These are phyloP conservation scores for Colletotrichum sp. DNA, from an alignment of 2,329 filamentous ascomycete genomes.

Conservation along the genomic window DNA sequence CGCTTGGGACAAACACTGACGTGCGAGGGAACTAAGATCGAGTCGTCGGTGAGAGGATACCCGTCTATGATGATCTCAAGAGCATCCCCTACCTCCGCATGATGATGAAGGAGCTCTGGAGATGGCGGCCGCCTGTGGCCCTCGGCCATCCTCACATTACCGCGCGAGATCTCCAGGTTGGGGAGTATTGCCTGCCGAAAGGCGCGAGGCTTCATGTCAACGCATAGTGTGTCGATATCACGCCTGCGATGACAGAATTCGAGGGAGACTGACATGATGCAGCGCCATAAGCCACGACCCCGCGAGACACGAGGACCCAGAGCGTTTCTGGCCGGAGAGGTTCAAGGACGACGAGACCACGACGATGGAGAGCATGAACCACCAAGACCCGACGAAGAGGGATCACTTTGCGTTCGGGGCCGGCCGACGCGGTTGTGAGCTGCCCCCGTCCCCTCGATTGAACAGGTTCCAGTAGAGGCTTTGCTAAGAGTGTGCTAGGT, in stretches of 20 bases:
- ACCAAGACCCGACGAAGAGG: constrained; percentile 26
- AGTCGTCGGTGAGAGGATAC: background rate
- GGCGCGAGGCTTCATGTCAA: background rate
- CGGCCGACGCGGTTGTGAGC: constrained; percentile 25
- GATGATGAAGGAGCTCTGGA: constrained; percentile 3
- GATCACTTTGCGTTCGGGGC: constrained; percentile 35
- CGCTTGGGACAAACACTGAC: background rate
- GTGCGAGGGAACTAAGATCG: background rate
- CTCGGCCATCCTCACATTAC: background rate
- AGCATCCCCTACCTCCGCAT: background rate
- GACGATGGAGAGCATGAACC: background rate
- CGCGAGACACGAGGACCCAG: background rate
- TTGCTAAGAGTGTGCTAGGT: background rate
- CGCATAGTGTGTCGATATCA: background rate
- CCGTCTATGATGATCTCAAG: background rate
- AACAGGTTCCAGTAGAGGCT: accelerated
- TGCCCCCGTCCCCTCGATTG: background rate
- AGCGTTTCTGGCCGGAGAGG: background rate
- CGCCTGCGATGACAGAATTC: accelerated
- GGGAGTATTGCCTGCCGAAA: background rate
- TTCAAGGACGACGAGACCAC: background rate
- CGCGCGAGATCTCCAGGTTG: background rate
- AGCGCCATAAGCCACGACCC: background rate
- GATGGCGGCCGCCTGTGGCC: background rate
- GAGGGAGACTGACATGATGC: background rate